Base-by-base conservation (phyloP, 2,329 filamentous ascomycete species). In the Aspergillus pseudonomiae region DNA sequence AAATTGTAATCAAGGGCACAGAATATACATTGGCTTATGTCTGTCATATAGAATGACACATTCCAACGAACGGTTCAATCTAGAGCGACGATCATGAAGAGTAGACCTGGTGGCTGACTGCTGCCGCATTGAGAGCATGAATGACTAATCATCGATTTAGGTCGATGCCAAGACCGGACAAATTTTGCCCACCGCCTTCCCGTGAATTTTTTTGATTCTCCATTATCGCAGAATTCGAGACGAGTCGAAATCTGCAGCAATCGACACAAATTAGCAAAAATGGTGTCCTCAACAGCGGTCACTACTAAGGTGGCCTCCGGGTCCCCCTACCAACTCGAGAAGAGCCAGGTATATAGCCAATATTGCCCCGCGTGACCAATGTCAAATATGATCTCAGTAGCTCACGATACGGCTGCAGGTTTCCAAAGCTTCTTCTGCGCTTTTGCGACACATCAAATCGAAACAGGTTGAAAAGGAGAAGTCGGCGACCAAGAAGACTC, bases 341-440 rank as follows among this genome's bases (percentile, higher is more conserved):
- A 78, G 63, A 76, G 74, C 50, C 82, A 84, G 76, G 82, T 84
- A 71, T 53, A 72, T 69, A 12, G 30, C 24, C 26, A 19, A 54
- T 55, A 21, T 10, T 2, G 24, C 24, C 28, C 45, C 6, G 50
- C 21, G 21, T 12, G 6, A 16, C 36, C 55, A 26, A 12, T 36
- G 21, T 7, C 63, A 59, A 19, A 21, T 21, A 21, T 50, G 45
- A 39, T 55, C 52, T 21, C 34, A 54, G 12, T 61, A 45, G 43
- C 56, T 67, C 65, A 64, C 28, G 39, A 63, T 67, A 63, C 69
- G 55, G 64, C 50, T 60, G 53, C 72, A 89, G 80, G 86, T 86
- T 59, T 76, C 85, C 65, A 84, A 83, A 78, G 88, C 88, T 65
- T 85, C 86, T 45, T 83, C 81, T 63, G 86, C 87, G 30, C 82